Conservation (phyloP, 1,284 basidiomycete species). For the Ganoderma sp. region DNA sequence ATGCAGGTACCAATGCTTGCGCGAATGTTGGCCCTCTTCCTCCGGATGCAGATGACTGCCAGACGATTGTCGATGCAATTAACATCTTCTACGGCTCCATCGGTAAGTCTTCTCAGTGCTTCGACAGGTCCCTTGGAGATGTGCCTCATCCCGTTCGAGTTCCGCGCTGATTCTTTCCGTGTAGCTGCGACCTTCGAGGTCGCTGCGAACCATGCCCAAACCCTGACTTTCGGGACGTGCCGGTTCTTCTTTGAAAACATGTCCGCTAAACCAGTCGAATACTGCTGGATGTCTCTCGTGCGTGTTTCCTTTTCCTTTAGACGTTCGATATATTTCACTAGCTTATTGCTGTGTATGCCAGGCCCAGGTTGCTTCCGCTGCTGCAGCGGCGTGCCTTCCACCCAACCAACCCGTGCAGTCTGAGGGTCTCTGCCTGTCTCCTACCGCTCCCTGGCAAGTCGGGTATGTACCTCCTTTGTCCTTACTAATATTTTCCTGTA, state of each 20-base stretch:
- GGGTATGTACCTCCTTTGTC: constrained; percentile 27
- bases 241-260: constrained; percentile 39
- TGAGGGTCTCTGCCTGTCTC: constrained; percentile 32
- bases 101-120: constrained; percentile 8
- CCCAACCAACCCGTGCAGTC: constrained; percentile 34
- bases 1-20: constrained; percentile 30
- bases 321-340: background rate
- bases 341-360: constrained; percentile 2
- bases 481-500: background rate
- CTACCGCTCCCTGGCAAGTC: constrained; percentile 31
- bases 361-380: constrained; percentile 30
- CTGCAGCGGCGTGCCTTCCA: constrained; percentile 35
- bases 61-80: constrained; percentile 30
- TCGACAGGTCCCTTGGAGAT: too few species aligned
- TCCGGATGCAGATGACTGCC: constrained; percentile 32
- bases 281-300: constrained; percentile 39
- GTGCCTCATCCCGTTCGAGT: too few species aligned
- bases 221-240: constrained; percentile 40
- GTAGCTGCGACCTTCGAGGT: constrained; percentile 38
- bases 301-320: constrained; percentile 7
- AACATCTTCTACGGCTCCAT: constrained; percentile 31
- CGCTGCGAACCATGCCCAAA: constrained; percentile 32
- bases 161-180: background rate
- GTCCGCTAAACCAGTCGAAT: constrained; percentile 30
- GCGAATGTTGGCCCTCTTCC: constrained; percentile 28